A percentile compares a stretch with the other conserved stretches of the same genome.
These are phyloP conservation scores for Ichthyophthirius multifiliis DNA, from an alignment of 169 alveolate genomes.

Conservation along the genomic window DNA sequence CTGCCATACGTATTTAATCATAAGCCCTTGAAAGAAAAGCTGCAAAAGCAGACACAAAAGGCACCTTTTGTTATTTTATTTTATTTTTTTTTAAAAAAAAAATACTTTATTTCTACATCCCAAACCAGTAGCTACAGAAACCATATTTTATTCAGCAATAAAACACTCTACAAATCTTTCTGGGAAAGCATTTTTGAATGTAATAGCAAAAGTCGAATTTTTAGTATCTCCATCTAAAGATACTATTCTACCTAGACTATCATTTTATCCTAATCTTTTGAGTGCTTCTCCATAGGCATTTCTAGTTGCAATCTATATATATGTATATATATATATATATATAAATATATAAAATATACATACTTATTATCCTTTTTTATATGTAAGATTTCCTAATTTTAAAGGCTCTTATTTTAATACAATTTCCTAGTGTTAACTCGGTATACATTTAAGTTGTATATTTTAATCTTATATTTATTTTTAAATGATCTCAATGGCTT, in stretches of 20 bases:
- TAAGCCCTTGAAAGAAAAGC: conserved; percentile 65
- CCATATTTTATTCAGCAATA: conserved; percentile 67
- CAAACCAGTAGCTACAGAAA: conserved; percentile 38
- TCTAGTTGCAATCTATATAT: conserved; percentile 50
- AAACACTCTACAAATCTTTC: conserved; percentile 59
- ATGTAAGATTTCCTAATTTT: conserved; percentile 11
- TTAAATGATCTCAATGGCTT: conserved; percentile 12
- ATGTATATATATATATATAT: background rate
- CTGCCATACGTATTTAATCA: conserved; percentile 69
- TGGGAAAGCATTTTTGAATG: conserved; percentile 46
- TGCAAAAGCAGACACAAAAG: conserved; percentile 62
- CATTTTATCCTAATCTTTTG: conserved; percentile 40
- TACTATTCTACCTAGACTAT: conserved; percentile 29
- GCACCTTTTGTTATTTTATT: conserved; percentile 13
- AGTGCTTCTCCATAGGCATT: conserved; percentile 60
- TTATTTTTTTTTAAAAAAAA: background rate
- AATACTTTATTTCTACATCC: conserved; percentile 22
- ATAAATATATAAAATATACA: background rate
- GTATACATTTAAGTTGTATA: background rate
- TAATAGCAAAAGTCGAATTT: conserved; percentile 52
- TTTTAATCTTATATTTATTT: background rate
- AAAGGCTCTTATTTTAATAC: background rate
- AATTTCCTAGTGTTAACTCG: background rate
- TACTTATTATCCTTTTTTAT: conserved; percentile 19
- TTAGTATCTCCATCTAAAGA: conserved; percentile 63